phyloP scores from a whole-genome alignment of 1,284 basidiomycete species.

The Fereydounia khargensis region DNA sequence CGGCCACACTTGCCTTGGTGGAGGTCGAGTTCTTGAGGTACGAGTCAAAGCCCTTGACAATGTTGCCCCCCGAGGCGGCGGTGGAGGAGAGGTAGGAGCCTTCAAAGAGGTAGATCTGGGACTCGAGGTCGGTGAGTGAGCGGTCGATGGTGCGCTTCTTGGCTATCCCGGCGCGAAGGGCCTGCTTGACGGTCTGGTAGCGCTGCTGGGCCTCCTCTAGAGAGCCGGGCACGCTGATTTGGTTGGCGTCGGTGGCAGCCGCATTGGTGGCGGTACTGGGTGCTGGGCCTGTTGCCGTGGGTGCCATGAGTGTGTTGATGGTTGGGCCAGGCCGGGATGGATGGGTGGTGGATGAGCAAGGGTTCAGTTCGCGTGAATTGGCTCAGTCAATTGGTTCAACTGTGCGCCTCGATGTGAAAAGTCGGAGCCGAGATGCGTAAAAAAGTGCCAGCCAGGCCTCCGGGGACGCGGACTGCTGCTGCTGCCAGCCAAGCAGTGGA shows the following conservation, averaged over 20 bases:
- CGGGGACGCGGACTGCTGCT: no score
- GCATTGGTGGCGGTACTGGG: background rate
- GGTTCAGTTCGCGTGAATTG: no score
- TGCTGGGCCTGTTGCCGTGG: background rate
- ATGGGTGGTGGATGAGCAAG: no score
- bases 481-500: no score
- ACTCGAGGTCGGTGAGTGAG: conserved; percentile 50
- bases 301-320: no score
- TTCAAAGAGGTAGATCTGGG: conserved; percentile 55
- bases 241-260: background rate
- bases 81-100: conserved; percentile 52
- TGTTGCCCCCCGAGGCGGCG: conserved; percentile 51
- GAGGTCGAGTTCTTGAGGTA: conserved; percentile 42
- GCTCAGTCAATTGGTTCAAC: no score
- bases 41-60: conserved; percentile 54
- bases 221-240: conserved; percentile 10
- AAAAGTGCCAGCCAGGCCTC: no score
- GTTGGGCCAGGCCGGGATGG: no score
- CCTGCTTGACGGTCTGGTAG: conserved; percentile 36
- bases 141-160: conserved; percentile 49
- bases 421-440: no score
- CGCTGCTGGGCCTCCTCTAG: conserved; percentile 50
- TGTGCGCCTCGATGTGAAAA: no score
- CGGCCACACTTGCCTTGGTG: background rate
- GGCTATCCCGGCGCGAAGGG: conserved; percentile 35